Evolutionary conservation across 108 stramenopile genomes (phyloP).

Genomic region (Nitzschia sp.): DNA sequence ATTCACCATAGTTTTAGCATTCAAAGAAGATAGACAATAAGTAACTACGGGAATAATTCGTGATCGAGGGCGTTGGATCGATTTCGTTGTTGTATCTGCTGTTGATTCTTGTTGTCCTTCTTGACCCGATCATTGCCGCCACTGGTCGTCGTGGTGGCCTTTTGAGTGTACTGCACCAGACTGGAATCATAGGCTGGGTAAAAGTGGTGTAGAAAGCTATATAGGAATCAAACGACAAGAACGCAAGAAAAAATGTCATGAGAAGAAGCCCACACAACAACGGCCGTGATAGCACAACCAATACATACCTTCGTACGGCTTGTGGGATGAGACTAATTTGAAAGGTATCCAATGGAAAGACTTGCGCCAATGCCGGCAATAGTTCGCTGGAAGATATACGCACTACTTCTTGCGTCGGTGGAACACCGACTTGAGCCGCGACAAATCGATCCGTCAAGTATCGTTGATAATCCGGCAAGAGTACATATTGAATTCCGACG

Average conservation of each 20-base stretch:
- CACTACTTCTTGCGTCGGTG: slow-evolving; percentile 56
- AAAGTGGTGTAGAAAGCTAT: slow-evolving; percentile 85
- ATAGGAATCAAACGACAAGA: background rate
- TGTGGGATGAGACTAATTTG: slow-evolving; percentile 76
- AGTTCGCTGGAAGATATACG: slow-evolving; percentile 63
- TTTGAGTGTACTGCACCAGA: slow-evolving; percentile 52
- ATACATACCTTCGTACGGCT: slow-evolving; percentile 56
- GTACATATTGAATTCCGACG: slow-evolving; percentile 68
- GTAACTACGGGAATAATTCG: no score
- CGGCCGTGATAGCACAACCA: no score
- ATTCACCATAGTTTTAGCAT: no score
- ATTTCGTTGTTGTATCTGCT: no score
- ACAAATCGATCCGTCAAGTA: slow-evolving; percentile 79
- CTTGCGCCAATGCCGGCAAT: slow-evolving; percentile 57
- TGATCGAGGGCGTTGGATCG: no score
- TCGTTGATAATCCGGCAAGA: slow-evolving; percentile 71
- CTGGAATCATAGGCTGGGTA: slow-evolving; percentile 76
- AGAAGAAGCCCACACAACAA: no score
- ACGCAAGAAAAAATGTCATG: background rate
- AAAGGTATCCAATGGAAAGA: slow-evolving; percentile 76
- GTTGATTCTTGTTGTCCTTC: no score
- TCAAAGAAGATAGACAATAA: no score
- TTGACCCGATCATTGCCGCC: no score
- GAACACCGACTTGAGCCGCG: slow-evolving; percentile 69
- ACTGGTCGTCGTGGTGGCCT: no score